A percentile compares a stretch with the other conserved stretches of the same genome.
Conservation (phyloP, 192 early-diverging fungal genomes). For the Pilaira anomala region DNA sequence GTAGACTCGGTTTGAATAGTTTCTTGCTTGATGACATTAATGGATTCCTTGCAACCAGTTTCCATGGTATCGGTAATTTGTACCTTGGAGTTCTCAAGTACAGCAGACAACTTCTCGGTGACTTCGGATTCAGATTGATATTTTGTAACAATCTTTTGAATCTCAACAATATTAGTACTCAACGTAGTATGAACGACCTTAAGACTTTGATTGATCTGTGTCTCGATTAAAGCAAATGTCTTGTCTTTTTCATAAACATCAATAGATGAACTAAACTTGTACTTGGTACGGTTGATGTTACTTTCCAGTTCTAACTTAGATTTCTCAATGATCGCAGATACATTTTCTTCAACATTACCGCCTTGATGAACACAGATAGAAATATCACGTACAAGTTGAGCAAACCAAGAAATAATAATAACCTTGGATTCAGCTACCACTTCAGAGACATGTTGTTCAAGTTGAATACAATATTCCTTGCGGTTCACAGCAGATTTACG, state of each 20-base stretch:
- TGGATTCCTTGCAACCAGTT: not conserved
- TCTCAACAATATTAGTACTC: slow-evolving; percentile 1
- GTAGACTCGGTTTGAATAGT: slow-evolving; percentile 1
- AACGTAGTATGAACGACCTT: not conserved
- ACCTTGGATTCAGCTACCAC: slow-evolving; percentile 14
- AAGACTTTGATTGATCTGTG: slow-evolving; percentile 2
- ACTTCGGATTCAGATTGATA: not conserved
- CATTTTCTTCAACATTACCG: slow-evolving; percentile 9
- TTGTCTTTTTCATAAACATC: slow-evolving; percentile 4
- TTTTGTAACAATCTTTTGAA: slow-evolving; percentile 11
- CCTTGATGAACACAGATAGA: slow-evolving; percentile 3
- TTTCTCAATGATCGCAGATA: slow-evolving; percentile 3
- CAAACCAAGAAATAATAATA: slow-evolving; percentile 15
- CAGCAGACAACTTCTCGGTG: slow-evolving; percentile 1
- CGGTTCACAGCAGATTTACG: not conserved
- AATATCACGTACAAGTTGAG: slow-evolving; percentile 12
- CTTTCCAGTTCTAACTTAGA: not conserved
- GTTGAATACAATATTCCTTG: slow-evolving; percentile 12
- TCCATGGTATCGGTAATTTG: slow-evolving; percentile 1
- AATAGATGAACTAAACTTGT: not conserved
- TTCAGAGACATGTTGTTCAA: slow-evolving; percentile 5
- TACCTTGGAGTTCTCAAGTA: slow-evolving; percentile 2
- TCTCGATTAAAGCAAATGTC: slow-evolving; percentile 2
- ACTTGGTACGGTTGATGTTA: not conserved
- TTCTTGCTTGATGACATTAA: not conserved